Evolutionary conservation across 805 yeast genomes (phyloP).

Genomic region (Lipomyces japonicus): DNA sequence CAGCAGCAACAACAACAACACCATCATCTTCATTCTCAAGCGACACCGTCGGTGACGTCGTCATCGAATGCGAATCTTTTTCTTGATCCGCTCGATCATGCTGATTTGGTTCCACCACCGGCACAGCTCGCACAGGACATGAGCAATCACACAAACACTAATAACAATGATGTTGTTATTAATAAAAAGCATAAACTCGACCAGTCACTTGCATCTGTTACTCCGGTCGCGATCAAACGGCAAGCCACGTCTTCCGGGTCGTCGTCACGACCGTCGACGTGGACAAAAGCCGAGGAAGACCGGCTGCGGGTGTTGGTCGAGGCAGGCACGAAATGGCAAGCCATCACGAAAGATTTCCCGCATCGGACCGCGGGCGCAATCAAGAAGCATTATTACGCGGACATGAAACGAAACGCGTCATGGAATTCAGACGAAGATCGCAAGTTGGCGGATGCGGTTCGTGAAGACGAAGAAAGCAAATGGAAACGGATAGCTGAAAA

Average conservation of each 20-base stretch:
- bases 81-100: neutral
- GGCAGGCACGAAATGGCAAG: conserved; percentile 32
- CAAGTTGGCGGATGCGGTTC: conserved; percentile 25
- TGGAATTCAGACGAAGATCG: conserved; percentile 34
- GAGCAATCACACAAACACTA: too few relatives aligned
- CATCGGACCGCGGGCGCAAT: conserved; percentile 35
- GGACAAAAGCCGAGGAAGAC: conserved; percentile 27
- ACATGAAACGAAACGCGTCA: conserved; percentile 32
- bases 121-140: too few relatives aligned
- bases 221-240: conserved; percentile 3
- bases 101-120: neutral
- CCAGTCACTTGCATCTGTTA: neutral
- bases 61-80: neutral
- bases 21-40: neutral
- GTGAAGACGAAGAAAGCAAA: conserved; percentile 31
- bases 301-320: conserved; percentile 30
- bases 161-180: neutral
- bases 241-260: conserved; percentile 1
- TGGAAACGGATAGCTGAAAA: conserved; percentile 33
- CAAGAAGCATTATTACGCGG: conserved; percentile 36
- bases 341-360: conserved; percentile 32
- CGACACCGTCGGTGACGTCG: neutral
- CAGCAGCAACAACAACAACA: conserved; percentile 5
- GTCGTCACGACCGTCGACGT: conserved; percentile 16
- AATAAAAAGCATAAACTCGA: neutral